Evolutionary conservation across 2,329 filamentous ascomycete species (phyloP), one percentile per base, ranked within the genome.

Genomic region (Fusarium mexicanum): DNA sequence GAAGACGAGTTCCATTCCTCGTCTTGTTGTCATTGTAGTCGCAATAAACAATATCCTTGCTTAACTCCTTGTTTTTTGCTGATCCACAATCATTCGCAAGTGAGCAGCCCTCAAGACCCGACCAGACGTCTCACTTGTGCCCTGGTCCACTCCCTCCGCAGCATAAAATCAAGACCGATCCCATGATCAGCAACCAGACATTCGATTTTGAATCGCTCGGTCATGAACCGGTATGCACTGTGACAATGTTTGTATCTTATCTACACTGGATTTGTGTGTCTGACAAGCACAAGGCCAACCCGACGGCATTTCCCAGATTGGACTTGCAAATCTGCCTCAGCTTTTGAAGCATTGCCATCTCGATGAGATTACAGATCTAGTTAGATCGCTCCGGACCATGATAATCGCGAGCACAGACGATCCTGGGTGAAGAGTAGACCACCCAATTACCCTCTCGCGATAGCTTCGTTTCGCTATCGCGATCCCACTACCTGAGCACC

Each of bases 21-120:
- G 40, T 50, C 50, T 50, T 48, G 54, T 69, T 61, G 60, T 53
- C 41, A 48, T 63, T 62, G 73, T 62, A 58, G 65, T 61, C 59
- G 62, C 54, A 67, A 74, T 54, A 58, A 73, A 62, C 68, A 74
- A 69, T 38, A 35, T 58, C 57, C 68, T 71, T 46, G 64, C 33
- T 26, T 26, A 24, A 17, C 33, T 60, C 46, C 64, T 70, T 62
- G 67, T 41, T 51, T 22, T 17, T 38, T 59, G 24, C 64, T 59
- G 69, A 70, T 75, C 72, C 72, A 74, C 64, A 74, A 65, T 60
- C 67, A 65, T 37, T 74, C 60, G 46, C 65, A 64, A 72, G 60
- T 63, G 68, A 72, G 59, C 64, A 74, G 51, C 37, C 12, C 20
- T 40, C 20, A 17, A 55, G 51, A 62, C 47, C 50, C 64, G 67